A percentile compares a stretch with the other conserved stretches of the same genome.
Evolutionary conservation across 2,329 filamentous ascomycete genomes (phyloP).

Genomic region (Hymenoscyphus scutula): DNA sequence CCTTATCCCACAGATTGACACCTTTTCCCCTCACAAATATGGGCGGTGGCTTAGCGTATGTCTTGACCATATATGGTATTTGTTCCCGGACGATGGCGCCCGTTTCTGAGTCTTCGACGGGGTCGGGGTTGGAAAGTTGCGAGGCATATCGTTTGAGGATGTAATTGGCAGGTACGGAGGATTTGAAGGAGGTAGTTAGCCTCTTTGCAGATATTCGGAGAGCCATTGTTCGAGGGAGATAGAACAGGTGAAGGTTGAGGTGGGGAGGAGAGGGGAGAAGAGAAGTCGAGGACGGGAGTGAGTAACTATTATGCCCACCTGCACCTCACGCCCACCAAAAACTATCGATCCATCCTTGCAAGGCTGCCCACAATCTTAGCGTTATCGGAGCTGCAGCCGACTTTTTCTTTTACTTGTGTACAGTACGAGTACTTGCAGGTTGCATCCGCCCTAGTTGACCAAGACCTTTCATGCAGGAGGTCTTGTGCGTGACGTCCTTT

Average conservation of each 20-base stretch:
- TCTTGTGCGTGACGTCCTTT: too few relatives aligned
- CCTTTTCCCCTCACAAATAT: slow-evolving; percentile 89
- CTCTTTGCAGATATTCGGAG: slow-evolving; percentile 34
- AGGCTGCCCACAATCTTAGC: slow-evolving; percentile 25
- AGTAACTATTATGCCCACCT: slow-evolving; percentile 7
- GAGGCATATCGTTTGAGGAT: slow-evolving; percentile 33
- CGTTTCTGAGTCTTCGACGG: slow-evolving; percentile 69
- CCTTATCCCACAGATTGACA: slow-evolving; percentile 84
- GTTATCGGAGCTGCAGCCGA: slow-evolving; percentile 26
- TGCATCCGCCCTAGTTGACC: too few relatives aligned
- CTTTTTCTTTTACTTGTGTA: slow-evolving; percentile 14
- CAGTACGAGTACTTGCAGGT: too few relatives aligned
- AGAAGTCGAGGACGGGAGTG: not conserved
- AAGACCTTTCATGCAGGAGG: too few relatives aligned
- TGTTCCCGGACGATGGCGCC: slow-evolving; percentile 71
- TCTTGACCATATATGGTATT: slow-evolving; percentile 89
- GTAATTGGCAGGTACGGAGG: slow-evolving; percentile 25
- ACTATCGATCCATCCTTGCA: slow-evolving; percentile 31
- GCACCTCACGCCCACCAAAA: not conserved
- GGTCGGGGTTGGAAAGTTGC: slow-evolving; percentile 66
- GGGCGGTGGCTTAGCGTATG: slow-evolving; percentile 84
- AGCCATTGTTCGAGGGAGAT: slow-evolving; percentile 23
- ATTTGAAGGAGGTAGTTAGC: slow-evolving; percentile 29
- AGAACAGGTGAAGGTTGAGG: slow-evolving; percentile 3
- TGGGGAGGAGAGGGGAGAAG: too few relatives aligned